These are phyloP conservation scores for Porcisia hertigi DNA, from an alignment of 208 protist species.

Conservation along the genomic window DNA sequence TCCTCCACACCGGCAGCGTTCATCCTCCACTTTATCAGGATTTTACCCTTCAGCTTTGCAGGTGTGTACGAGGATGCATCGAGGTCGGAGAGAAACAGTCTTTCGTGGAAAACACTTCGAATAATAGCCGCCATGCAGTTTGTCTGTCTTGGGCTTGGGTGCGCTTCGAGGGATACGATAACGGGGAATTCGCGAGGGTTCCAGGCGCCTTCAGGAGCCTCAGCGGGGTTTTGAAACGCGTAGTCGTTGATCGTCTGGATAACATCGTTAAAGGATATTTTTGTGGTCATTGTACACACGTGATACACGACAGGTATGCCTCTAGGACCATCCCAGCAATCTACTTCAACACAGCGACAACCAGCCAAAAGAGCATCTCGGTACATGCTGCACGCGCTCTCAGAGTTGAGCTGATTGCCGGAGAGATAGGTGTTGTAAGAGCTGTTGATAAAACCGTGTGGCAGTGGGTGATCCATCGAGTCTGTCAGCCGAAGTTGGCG, in stretches of 20 bases:
- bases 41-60: constrained; percentile 44
- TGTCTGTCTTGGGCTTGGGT: constrained; percentile 64
- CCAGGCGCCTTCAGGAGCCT: not conserved
- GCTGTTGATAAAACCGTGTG: constrained; percentile 89
- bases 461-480: constrained; percentile 81
- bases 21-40: constrained; percentile 76
- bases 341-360: constrained; percentile 85
- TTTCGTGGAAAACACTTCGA: not conserved
- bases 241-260: constrained; percentile 67
- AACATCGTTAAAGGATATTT: constrained; percentile 63
- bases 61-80: constrained; percentile 41
- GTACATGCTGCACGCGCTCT: constrained; percentile 60
- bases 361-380: constrained; percentile 56
- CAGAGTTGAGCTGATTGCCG: constrained; percentile 91
- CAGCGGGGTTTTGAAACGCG: constrained; percentile 43
- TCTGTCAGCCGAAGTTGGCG: constrained; percentile 33
- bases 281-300: constrained; percentile 76
- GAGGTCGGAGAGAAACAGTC: constrained; percentile 28
- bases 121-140: constrained; percentile 56
- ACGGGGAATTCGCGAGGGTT: constrained; percentile 69
- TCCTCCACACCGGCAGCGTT: constrained; percentile 40
- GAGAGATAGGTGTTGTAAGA: constrained; percentile 97
- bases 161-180: constrained; percentile 87
- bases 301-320: constrained; percentile 84
- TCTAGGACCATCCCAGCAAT: constrained; percentile 81